Evolutionary conservation across 352 stramenopile species (phyloP), one percentile per base, ranked within the genome.

Genomic region (Phytopythium oedochilum): DNA sequence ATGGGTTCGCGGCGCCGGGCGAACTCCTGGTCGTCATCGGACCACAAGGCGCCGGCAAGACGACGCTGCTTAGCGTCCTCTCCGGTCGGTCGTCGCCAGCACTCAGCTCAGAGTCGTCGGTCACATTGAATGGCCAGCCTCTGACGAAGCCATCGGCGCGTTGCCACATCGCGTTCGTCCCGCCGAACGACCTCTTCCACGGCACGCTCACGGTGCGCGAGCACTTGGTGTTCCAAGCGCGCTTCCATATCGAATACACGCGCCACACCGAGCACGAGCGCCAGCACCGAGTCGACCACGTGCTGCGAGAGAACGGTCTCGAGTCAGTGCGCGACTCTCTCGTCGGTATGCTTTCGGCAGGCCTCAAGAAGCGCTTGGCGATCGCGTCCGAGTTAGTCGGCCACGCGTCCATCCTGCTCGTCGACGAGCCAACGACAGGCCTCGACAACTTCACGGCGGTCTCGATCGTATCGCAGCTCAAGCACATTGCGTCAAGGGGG

Each of bases 11-110:
- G 10, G 44, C 54, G 18, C 78, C 74, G 8, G 79, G 77, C 17
- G 60, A 77, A 32, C 55, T 89, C 9, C 45, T 87, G n/a, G 75
- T 82, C n/a, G 55, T 92, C 53, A 88, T 89, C 69, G 82, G 82
- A 9, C 68, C 73, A 1, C 80, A 66, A 0, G 83, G 83, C 15
- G 80, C 84, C 15, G 89, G 92, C 20, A 97, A 98, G 68, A 97
- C 83, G 15, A 97, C 92, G 14, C 75, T 98, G 12, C 79, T 97
- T 20, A 91, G 98, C 77, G 92, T 97, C 18, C 86, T 98, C 44
- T 86, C 92, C 0, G 68, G 91, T 12, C 72, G 92, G 47, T 65
- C 29, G 15, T 25, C 47, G 11, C 10, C 6, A 1, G 47, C 32
- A 11, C 17, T 54, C 9, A 70, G 71, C 17, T 81, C 83, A 9